These are phyloP conservation scores for Lasiodiplodia hormozganensis DNA, from an alignment of 2,329 filamentous ascomycete genomes.

Conservation along the genomic window DNA sequence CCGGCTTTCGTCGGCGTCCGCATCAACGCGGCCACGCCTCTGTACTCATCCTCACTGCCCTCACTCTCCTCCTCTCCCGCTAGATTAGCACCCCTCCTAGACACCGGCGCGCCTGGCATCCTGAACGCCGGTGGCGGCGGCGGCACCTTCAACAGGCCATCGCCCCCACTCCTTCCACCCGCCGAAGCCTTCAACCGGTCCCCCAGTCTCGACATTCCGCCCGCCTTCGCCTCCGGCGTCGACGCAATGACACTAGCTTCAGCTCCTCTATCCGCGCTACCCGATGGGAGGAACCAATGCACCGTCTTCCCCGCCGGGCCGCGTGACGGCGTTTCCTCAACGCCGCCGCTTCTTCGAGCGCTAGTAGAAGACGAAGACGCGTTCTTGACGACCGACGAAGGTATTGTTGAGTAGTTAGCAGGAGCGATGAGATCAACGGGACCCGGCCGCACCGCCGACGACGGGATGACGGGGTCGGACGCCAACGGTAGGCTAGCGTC, in stretches of 20 bases:
- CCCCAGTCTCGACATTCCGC: conserved; percentile 5
- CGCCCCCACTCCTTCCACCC: not conserved
- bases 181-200: conserved; percentile 2
- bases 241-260: not conserved
- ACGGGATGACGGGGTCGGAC: conserved; percentile 48
- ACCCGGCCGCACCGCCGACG: conserved; percentile 46
- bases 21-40: conserved; percentile 19
- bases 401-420: conserved; percentile 34
- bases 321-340: conserved; percentile 54
- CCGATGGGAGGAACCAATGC: not conserved
- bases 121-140: conserved; percentile 1
- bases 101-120: not conserved
- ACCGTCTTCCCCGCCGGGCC: conserved; percentile 41
- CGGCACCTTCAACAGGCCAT: not conserved
- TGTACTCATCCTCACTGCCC: conserved; percentile 15
- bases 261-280: not conserved
- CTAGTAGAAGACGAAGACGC: conserved; percentile 28
- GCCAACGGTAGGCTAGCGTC: conserved; percentile 35
- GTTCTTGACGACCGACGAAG: conserved; percentile 32
- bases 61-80: conserved; percentile 13
- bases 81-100: not conserved
- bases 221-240: not conserved
- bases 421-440: conserved; percentile 36
- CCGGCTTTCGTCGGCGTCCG: conserved; percentile 28
- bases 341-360: conserved; percentile 23